These are phyloP conservation scores for Rhizopus microsporus DNA, from an alignment of 371 early-diverging fungal genomes.

Conservation along the genomic window DNA sequence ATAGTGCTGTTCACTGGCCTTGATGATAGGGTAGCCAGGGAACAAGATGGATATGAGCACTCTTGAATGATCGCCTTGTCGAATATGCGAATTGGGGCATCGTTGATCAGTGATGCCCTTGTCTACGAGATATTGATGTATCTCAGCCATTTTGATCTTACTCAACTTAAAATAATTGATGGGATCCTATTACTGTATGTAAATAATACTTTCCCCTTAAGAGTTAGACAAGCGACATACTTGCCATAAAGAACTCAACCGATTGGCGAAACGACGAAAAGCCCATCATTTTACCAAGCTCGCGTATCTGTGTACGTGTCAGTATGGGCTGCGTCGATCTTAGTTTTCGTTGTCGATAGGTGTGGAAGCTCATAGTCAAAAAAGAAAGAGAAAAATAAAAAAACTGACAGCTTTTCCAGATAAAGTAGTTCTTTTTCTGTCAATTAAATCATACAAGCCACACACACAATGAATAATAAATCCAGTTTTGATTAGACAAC, in stretches of 20 bases:
- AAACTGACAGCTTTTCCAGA: not conserved
- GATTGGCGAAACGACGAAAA: slow-evolving; percentile 27
- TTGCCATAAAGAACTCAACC: slow-evolving; percentile 35
- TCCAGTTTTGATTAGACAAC: too few relatives aligned
- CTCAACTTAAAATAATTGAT: slow-evolving; percentile 26
- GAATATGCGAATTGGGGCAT: slow-evolving; percentile 20
- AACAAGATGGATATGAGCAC: slow-evolving; percentile 29
- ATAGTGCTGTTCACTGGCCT: slow-evolving; percentile 31
- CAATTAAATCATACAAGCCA: not conserved
- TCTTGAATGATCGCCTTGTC: slow-evolving; percentile 26
- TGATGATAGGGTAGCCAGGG: slow-evolving; percentile 35
- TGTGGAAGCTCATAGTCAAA: slow-evolving; percentile 17
- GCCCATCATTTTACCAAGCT: slow-evolving; percentile 26
- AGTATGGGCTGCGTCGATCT: slow-evolving; percentile 30
- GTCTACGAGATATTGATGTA: slow-evolving; percentile 24
- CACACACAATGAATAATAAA: not conserved
- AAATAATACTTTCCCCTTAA: not conserved
- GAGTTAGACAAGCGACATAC: not conserved
- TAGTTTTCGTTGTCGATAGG: slow-evolving; percentile 19
- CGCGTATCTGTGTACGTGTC: slow-evolving; percentile 30
- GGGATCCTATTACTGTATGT: slow-evolving; percentile 19
- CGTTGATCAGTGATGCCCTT: slow-evolving; percentile 19
- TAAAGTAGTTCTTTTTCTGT: too few relatives aligned
- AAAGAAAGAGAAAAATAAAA: not conserved
- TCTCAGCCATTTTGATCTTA: slow-evolving; percentile 25